These are phyloP conservation scores for Clavulina sp. DNA, from an alignment of 768 basidiomycete species.

Conservation along the genomic window DNA sequence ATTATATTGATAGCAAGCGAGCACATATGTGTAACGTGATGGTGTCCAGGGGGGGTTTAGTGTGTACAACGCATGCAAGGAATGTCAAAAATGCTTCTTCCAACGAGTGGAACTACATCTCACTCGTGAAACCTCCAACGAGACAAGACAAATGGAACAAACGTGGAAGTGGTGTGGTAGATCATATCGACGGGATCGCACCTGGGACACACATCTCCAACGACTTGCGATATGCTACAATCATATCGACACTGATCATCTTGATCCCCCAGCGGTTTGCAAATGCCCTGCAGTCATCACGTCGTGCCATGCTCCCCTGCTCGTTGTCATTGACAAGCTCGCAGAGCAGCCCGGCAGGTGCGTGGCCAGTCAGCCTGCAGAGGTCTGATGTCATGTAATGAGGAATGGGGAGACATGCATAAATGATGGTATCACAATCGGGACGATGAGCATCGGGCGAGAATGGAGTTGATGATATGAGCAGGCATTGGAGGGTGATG, in stretches of 20 bases:
- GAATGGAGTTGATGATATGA: neutral
- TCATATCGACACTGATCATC: constrained; percentile 78
- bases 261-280: constrained; percentile 80
- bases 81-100: too few relatives aligned
- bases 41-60: too few relatives aligned
- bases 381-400: constrained; percentile 38
- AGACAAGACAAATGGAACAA: too few relatives aligned
- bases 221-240: constrained; percentile 20
- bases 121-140: too few relatives aligned
- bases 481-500: neutral
- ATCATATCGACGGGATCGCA: too few relatives aligned
- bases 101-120: too few relatives aligned
- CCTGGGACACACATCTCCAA: constrained; percentile 1
- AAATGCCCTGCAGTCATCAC: constrained; percentile 85
- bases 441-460: too few relatives aligned
- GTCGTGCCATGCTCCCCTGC: constrained; percentile 79
- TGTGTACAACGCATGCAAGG: too few relatives aligned
- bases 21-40: too few relatives aligned
- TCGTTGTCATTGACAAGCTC: constrained; percentile 89
- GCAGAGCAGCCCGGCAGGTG: constrained; percentile 69
- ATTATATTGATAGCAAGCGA: too few relatives aligned
- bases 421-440: neutral
- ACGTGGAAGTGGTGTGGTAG: too few relatives aligned
- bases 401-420: neutral
- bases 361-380: constrained; percentile 53